These are phyloP conservation scores for Schizophyllum amplum DNA, from an alignment of 1,284 basidiomycete genomes.

Conservation along the genomic window DNA sequence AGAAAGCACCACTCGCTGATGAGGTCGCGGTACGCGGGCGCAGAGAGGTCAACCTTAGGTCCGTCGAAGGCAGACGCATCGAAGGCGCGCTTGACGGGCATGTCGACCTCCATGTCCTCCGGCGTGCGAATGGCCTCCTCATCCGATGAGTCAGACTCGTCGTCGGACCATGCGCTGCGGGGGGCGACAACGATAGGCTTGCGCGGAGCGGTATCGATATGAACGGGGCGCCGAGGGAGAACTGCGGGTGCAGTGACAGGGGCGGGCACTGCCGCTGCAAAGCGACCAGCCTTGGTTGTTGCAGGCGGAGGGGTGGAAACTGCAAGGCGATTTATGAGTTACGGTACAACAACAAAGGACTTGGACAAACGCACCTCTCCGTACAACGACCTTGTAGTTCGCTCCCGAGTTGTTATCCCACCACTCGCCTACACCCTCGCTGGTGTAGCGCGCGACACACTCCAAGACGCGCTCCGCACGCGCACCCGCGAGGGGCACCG, in stretches of 20 bases:
- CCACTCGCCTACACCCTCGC: slow-evolving; percentile 40
- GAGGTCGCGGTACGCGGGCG: neutral
- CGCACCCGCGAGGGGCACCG: slow-evolving; percentile 57
- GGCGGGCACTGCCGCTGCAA: neutral
- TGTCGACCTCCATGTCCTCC: neutral
- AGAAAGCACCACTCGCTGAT: neutral
- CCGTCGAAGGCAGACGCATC: no score
- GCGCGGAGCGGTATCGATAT: neutral
- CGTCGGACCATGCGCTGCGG: neutral
- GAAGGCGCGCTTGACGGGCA: neutral
- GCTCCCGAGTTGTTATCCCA: slow-evolving; percentile 87
- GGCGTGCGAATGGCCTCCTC: neutral
- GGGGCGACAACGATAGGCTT: no score
- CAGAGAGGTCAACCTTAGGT: no score
- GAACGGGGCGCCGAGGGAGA: neutral
- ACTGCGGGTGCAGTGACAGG: neutral
- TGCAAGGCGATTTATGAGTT: neutral
- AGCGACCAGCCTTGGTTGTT: neutral
- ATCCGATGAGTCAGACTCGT: neutral
- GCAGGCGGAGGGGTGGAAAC: neutral
- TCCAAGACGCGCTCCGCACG: slow-evolving; percentile 58
- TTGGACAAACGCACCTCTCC: slow-evolving; percentile 4
- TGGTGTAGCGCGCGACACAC: slow-evolving; percentile 55
- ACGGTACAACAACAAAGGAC: neutral
- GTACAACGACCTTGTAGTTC: slow-evolving; percentile 73